These are phyloP conservation scores for Candida tetrigidarum DNA, from an alignment of 1,139 yeast genomes.

Conservation along the genomic window DNA sequence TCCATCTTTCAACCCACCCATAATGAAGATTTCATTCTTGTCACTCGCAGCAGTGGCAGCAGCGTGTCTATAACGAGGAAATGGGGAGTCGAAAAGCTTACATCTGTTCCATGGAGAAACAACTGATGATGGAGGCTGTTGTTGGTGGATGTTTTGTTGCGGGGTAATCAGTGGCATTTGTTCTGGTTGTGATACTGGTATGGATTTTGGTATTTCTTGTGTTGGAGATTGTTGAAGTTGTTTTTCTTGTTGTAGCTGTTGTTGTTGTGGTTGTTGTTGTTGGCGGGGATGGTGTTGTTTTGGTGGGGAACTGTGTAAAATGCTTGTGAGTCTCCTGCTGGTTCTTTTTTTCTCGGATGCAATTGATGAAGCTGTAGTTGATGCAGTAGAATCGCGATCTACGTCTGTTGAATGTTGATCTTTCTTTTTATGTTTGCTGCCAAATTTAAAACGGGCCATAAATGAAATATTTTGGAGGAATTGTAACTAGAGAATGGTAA, in stretches of 20 bases:
- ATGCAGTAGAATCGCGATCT: constrained; percentile 8
- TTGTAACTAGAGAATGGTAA: constrained; percentile 1
- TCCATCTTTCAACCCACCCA: constrained; percentile 95
- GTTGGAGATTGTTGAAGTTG: constrained; percentile 6
- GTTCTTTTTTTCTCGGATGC: constrained; percentile 7
- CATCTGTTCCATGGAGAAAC: constrained; percentile 78
- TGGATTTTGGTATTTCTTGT: background rate
- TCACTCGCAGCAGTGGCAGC: constrained; percentile 79
- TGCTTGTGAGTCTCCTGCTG: constrained; percentile 1
- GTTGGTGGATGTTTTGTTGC: constrained; percentile 7
- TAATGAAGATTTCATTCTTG: constrained; percentile 80
- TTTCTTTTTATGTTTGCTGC: constrained; percentile 12
- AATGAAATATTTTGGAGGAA: constrained; percentile 3
- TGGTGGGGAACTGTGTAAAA: constrained; percentile 4
- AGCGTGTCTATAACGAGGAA: constrained; percentile 94
- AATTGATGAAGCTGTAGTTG: constrained; percentile 11
- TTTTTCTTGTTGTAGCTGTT: constrained; percentile 2
- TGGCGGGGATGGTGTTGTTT: background rate
- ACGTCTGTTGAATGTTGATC: constrained; percentile 6
- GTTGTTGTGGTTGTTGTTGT: constrained; percentile 1
- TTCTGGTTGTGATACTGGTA: constrained; percentile 1
- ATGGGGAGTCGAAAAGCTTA: constrained; percentile 77
- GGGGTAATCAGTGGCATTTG: constrained; percentile 13
- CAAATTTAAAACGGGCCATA: constrained; percentile 18
- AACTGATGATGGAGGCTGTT: constrained; percentile 16